Evolutionary conservation across 345 rosid species (phyloP).

Genomic region (Cardiospermum halicacabum): DNA sequence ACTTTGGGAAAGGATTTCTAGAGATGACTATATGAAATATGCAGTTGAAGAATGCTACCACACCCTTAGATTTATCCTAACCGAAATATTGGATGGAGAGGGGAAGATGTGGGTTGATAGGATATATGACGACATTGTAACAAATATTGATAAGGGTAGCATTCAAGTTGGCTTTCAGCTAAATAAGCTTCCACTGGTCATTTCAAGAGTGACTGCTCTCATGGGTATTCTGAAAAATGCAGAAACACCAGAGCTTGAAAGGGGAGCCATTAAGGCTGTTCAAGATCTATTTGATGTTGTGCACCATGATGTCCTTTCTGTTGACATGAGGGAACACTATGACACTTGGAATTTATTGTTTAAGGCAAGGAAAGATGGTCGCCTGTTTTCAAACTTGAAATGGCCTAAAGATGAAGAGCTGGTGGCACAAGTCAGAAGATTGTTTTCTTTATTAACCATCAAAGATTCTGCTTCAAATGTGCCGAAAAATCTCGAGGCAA

Average conservation of each 20-base stretch:
- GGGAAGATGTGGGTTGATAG: constrained; percentile 95
- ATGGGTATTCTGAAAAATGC: constrained; percentile 84
- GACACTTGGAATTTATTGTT: constrained; percentile 69
- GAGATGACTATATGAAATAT: constrained; percentile 92
- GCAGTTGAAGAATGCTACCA: constrained; percentile 87
- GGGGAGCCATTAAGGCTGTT: constrained; percentile 88
- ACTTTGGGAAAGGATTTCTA: constrained; percentile 75
- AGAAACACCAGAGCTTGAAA: constrained; percentile 58
- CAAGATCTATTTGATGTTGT: constrained; percentile 97
- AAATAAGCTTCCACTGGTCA: constrained; percentile 69
- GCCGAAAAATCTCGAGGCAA: constrained; percentile 90
- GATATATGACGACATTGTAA: constrained; percentile 59
- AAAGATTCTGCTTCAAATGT: constrained; percentile 88
- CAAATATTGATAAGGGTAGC: constrained; percentile 40
- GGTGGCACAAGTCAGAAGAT: constrained; percentile 75
- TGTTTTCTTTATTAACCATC: constrained; percentile 76
- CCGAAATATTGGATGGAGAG: constrained; percentile 74
- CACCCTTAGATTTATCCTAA: constrained; percentile 57
- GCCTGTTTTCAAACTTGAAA: constrained; percentile 73
- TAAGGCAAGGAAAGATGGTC: constrained; percentile 87
- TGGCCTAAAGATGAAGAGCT: constrained; percentile 87
- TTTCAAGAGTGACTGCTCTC: constrained; percentile 71
- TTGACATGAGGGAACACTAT: constrained; percentile 74
- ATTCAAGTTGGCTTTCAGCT: constrained; percentile 61
- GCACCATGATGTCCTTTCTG: constrained; percentile 64